Percentiles rank a stretch among this genome's conserved stretches.
These are phyloP conservation scores for Ploettnerulaceae sp. DNA, from an alignment of 2,329 filamentous ascomycete species.

Conservation along the genomic window DNA sequence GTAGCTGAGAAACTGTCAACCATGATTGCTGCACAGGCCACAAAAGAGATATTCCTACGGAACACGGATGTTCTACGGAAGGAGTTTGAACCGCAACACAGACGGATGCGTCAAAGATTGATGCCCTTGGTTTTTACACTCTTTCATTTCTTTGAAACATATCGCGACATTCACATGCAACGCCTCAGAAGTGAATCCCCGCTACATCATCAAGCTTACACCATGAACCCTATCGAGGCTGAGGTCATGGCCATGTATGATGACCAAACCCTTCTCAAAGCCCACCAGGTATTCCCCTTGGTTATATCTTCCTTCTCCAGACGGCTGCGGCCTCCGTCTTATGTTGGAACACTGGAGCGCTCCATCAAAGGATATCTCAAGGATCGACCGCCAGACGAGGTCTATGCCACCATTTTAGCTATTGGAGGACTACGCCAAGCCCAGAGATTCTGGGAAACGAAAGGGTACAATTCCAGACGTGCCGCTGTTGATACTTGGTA, in stretches of 20 bases:
- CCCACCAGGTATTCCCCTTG: conserved; percentile 61
- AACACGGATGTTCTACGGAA: conserved; percentile 49
- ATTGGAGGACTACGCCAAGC: conserved; percentile 59
- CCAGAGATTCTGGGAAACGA: conserved; percentile 60
- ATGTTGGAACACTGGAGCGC: conserved; percentile 57
- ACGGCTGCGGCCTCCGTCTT: conserved; percentile 57
- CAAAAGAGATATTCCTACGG: conserved; percentile 59
- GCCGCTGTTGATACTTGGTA: conserved; percentile 58
- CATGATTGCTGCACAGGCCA: conserved; percentile 60
- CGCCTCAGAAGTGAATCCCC: conserved; percentile 50
- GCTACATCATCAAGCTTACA: conserved; percentile 49
- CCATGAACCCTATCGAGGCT: conserved; percentile 56
- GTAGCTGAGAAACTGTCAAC: conserved; percentile 58
- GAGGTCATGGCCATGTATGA: conserved; percentile 62
- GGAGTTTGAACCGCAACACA: conserved; percentile 56
- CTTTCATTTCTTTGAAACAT: conserved; percentile 65
- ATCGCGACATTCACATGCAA: conserved; percentile 53
- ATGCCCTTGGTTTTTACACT: conserved; percentile 61
- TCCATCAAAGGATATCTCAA: conserved; percentile 59
- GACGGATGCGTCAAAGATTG: conserved; percentile 59
- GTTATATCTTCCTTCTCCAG: conserved; percentile 61
- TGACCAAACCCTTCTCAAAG: conserved; percentile 55
- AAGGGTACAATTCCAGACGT: conserved; percentile 57
- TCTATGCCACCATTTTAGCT: conserved; percentile 56
- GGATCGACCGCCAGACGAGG: conserved; percentile 57